Base-by-base conservation (phyloP, 2,329 filamentous ascomycete genomes). In the Paramyrothecium roridum region DNA sequence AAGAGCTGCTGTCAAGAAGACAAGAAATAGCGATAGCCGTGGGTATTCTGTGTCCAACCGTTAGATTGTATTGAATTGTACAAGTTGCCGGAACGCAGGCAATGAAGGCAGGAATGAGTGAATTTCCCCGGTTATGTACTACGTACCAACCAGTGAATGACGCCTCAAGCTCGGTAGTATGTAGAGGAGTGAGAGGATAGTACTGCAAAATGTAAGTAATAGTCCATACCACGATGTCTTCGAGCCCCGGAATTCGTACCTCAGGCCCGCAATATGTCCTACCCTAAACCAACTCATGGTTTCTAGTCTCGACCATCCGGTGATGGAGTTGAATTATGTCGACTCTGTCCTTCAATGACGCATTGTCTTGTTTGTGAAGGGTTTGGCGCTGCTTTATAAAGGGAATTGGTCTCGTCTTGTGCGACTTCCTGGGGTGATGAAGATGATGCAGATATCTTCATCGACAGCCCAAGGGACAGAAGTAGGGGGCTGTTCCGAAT, bases 111-210 rank as follows among this genome's bases (percentile, higher is more conserved):
- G 26, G 26, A 6, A 30, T 30, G 26, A 10, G 26, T 10, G 6
- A 30, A 10, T 4, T 10, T 6, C 26, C 10, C 26, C 4, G 26
- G 26, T 4, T 30, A 30, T 30, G 10, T 30, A 30, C 10, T 17
- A 58, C 67, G 54, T 65, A 81, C 80, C 77, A 58, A 78, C 75
- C 53, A 82, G 67, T 20, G 76, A 77, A 60, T 81, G 79, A 43
- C 73, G 72, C 55, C 80, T 74, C 13, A 80, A 64, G 8, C 72
- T 76, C 57, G 73, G 69, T 3, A 73, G 75, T 16, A 81, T 70
- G 69, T 78, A 82, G 47, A 76, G 63, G 63, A 82, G 80, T 3
- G 78, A 80, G 48, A 71, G 62, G 16, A 79, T 62, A 57, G 77
- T 75, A 63, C 80, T 82, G n/a, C n/a, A 13, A 17, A 19, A 16